Base-by-base conservation (phyloP, 2,329 filamentous ascomycete species). In the Cercospora sp. region DNA sequence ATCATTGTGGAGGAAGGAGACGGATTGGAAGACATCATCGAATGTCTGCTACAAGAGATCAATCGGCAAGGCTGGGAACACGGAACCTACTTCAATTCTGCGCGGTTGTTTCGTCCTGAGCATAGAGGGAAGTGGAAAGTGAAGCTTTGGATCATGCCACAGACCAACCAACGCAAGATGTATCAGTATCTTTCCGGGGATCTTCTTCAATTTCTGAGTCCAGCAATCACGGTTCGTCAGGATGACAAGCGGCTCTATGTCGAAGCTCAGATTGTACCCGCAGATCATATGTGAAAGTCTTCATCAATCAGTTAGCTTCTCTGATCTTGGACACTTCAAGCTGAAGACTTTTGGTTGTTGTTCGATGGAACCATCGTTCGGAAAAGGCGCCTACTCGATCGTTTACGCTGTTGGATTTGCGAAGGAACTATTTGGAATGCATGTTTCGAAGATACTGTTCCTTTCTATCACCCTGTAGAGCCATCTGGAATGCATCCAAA, bases 61-160 rank as follows among this genome's bases (percentile, higher is more conserved):
- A 42, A 70, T 53, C 12, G 42, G 0, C n/a, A 20, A 30, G 68
- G 66, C 28, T 20, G 26, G 28, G 30, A 45, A 33, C 60, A 68
- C 33, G 68, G 60, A 1, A 23, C 42, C 8, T 10, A 9, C 18
- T 26, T 68, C 23, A 45, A 70, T 23, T 70, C 59, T 16, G 53
- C 23, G 6, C 13, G 31, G 20, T 26, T 70, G 5, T 70, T 70
- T 23, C 16, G 20, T 8, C 2, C 5, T 16, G 31, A 40, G n/a
- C 26, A 63, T 13, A 10, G 8, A 26, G 30, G 23, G 9, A 55
- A 59, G 10, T 70, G 68, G 68, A 31, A 30, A 26, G 20, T 64
- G 33, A 36, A 63, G 40, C 31, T 70, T 7, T 70, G 66, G 68
- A 60, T 62, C 5, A 66, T 70, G 68, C 68, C 68, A 1, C 68